Conservation (phyloP, 768 basidiomycete species). For the Auricularia heimuer region DNA sequence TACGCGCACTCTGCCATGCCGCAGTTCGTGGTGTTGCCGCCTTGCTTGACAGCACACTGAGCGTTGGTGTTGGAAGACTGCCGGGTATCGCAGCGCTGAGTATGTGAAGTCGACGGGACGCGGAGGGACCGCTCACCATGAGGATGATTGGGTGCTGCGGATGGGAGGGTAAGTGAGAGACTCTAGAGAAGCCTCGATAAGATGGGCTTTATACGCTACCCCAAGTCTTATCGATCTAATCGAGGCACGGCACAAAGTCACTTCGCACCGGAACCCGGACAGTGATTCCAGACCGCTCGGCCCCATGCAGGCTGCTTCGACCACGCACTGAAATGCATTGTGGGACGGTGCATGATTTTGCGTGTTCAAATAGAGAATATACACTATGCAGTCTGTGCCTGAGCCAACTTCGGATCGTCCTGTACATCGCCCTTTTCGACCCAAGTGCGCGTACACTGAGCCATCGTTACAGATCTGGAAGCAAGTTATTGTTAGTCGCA, state of each 20-base stretch:
- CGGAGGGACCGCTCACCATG: not conserved
- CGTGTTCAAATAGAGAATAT: not conserved
- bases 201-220: not conserved
- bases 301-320: no score
- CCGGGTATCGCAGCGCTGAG: not conserved
- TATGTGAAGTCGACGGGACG: no score
- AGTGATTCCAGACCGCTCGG: not conserved
- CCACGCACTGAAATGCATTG: no score
- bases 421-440: slow-evolving; percentile 21
- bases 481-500: not conserved
- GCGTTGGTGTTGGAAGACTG: not conserved
- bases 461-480: slow-evolving; percentile 86
- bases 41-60: not conserved
- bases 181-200: not conserved
- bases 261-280: not conserved
- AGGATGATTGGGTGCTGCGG: not conserved
- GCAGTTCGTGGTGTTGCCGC: not conserved
- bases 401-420: not conserved
- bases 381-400: not conserved
- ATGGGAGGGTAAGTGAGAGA: not conserved
- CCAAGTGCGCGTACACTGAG: slow-evolving; percentile 82
- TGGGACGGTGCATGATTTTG: not conserved
- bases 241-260: not conserved
- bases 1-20: not conserved
- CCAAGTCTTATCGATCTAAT: not conserved